Conservation (phyloP, 1,284 basidiomycete genomes). For the Xerocomus amazonicus region DNA sequence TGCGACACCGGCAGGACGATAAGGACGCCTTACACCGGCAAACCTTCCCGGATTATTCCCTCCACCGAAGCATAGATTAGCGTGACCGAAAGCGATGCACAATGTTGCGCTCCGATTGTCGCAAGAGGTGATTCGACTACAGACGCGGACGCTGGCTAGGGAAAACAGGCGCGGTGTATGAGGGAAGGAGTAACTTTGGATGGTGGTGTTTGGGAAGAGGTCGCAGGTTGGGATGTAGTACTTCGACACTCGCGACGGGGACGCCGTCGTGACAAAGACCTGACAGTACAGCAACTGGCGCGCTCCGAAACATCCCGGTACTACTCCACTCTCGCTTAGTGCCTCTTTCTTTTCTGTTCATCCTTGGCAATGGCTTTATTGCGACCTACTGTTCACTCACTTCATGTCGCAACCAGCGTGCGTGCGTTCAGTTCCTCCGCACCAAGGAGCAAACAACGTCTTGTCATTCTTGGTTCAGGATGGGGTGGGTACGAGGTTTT, state of each 20-base stretch:
- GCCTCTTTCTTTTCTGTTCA: background rate
- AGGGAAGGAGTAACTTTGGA: too few relatives aligned
- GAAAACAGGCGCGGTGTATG: too few relatives aligned
- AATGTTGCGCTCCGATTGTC: too few relatives aligned
- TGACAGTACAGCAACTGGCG: background rate
- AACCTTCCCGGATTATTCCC: too few relatives aligned
- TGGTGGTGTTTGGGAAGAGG: too few relatives aligned
- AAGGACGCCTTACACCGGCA: too few relatives aligned
- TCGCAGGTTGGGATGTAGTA: background rate
- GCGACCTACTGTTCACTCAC: constrained; percentile 5
- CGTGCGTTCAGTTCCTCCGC: constrained; percentile 39
- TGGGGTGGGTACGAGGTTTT: constrained; percentile 83
- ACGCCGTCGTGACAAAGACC: background rate
- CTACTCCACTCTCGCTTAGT: background rate
- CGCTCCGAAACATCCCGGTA: background rate
- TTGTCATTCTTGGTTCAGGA: constrained; percentile 81
- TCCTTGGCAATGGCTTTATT: constrained; percentile 20
- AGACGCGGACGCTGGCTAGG: too few relatives aligned
- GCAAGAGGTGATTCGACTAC: too few relatives aligned
- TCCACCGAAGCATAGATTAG: too few relatives aligned
- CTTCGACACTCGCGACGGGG: background rate
- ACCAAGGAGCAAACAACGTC: constrained; percentile 47
- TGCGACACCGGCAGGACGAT: too few relatives aligned
- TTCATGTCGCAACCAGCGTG: constrained; percentile 6
- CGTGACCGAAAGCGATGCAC: too few relatives aligned